Percentiles rank a stretch among this genome's conserved stretches.
Conservation (phyloP, 2,329 filamentous ascomycete genomes). For the Fusarium luffae region DNA sequence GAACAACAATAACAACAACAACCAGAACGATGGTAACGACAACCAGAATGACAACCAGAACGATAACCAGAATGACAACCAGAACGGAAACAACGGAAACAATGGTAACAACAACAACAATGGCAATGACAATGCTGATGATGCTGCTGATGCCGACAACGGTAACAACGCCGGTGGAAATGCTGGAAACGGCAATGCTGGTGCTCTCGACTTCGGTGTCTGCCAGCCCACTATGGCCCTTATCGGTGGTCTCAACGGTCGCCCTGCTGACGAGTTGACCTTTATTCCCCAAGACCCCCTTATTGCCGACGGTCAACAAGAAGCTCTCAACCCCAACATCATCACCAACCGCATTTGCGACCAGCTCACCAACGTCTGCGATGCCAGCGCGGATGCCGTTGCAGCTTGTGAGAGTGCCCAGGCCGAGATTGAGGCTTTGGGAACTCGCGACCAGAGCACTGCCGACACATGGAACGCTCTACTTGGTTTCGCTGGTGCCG, state of each 20-base stretch:
- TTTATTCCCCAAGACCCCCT: slow-evolving; percentile 74
- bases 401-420: slow-evolving; percentile 64
- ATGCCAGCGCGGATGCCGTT: slow-evolving; percentile 69
- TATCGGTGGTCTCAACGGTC: slow-evolving; percentile 66
- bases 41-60: neutral
- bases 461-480: slow-evolving; percentile 60
- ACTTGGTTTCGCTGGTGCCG: slow-evolving; percentile 50
- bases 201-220: slow-evolving; percentile 61
- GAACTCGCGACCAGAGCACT: slow-evolving; percentile 60
- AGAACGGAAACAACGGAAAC: neutral
- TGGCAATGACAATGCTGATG: neutral
- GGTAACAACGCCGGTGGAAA: neutral
- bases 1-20: neutral
- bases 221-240: slow-evolving; percentile 70
- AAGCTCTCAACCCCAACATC: slow-evolving; percentile 77
- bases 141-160: neutral
- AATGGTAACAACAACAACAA: neutral
- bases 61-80: neutral
- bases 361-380: slow-evolving; percentile 74
- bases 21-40: neutral
- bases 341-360: slow-evolving; percentile 79
- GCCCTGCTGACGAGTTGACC: slow-evolving; percentile 69
- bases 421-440: slow-evolving; percentile 61
- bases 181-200: slow-evolving; percentile 5
- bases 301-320: slow-evolving; percentile 69